Conservation (phyloP, 2,329 filamentous ascomycete genomes). For the Penicillium decumbens region DNA sequence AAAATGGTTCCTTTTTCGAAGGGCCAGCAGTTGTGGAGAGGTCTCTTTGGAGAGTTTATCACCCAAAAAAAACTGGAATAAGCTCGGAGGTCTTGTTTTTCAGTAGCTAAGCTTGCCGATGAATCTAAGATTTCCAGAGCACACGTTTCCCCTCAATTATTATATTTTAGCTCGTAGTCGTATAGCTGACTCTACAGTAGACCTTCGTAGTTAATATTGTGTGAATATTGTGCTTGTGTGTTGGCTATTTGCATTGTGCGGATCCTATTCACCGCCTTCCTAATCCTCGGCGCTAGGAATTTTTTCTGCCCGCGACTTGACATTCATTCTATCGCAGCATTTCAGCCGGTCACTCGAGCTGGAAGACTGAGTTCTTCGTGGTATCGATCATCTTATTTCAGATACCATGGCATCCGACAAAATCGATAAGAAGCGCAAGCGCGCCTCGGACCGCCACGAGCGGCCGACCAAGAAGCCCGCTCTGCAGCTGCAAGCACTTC, state of each 20-base stretch:
- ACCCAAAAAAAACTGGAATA: constrained; percentile 27
- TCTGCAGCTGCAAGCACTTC: constrained; percentile 34
- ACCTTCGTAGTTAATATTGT: background rate
- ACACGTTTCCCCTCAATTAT: constrained; percentile 2
- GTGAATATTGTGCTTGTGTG: background rate
- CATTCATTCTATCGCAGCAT: constrained; percentile 19
- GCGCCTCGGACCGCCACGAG: constrained; percentile 42
- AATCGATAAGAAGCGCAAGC: constrained; percentile 51
- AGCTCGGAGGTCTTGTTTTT: constrained; percentile 22
- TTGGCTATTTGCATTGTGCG: constrained; percentile 13
- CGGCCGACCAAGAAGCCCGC: constrained; percentile 49
- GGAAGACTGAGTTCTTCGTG: constrained; percentile 4
- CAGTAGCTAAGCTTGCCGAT: constrained; percentile 27
- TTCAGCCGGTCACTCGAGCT: constrained; percentile 9
- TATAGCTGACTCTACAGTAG: background rate
- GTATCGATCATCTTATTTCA: background rate
- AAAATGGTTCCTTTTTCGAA: constrained; percentile 15
- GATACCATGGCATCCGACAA: constrained; percentile 32
- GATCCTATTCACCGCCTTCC: constrained; percentile 24
- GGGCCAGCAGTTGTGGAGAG: constrained; percentile 33
- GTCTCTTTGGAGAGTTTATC: constrained; percentile 34
- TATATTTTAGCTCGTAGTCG: background rate
- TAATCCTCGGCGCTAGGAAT: constrained; percentile 17
- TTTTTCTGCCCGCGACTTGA: constrained; percentile 25
- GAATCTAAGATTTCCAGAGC: constrained; percentile 25